Base-by-base conservation (phyloP, 805 yeast genomes). In the Teunomyces stri region DNA sequence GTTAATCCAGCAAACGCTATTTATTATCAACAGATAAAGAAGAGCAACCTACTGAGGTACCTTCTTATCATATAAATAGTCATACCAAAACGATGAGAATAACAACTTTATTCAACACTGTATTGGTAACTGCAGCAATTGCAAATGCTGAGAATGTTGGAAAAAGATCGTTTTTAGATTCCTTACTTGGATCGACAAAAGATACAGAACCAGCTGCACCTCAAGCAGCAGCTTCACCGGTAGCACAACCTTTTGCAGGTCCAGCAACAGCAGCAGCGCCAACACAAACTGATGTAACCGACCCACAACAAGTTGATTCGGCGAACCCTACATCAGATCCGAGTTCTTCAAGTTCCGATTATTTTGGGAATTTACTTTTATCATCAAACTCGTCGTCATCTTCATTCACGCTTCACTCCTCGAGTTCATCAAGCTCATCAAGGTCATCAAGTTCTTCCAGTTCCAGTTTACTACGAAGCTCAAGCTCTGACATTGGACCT, bases 61-160 rank as follows among this genome's bases (percentile, higher is more conserved):
- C 29, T 22, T 13, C 29, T 37, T 21, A 21, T 22, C 28, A 21
- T 6, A 37, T 37, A 37, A 37, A 37, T 37, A 37, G 44, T 46
- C 42, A 36, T 39, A 43, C 35, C 27, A 21, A 36, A 36, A 53
- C 29, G 28, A 63, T 63, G 68, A 63, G 56, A 53, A 47, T 62
- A 50, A 48, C 54, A 18, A 50, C 61, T 48, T 60, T 60, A 45
- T 52, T 58, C 44, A 56, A 51, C 50, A 56, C 57, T 44, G 51
- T 61, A 39, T 57, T 64, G 58, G 51, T 56, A 38, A 54, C 60
- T 34, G 47, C 64, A 22, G 59, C 61, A n/a, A 50, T 61, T 38
- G 62, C 57, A 33, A 55, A 48, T 31, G 57, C 52, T 11, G 47
- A 50, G 16, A 36, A 43, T 30, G 45, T 42, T 36, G 43, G 36